Evolutionary conservation across 2,329 filamentous ascomycete species (phyloP).

Genomic region (Lasiodiplodia theobromae): DNA sequence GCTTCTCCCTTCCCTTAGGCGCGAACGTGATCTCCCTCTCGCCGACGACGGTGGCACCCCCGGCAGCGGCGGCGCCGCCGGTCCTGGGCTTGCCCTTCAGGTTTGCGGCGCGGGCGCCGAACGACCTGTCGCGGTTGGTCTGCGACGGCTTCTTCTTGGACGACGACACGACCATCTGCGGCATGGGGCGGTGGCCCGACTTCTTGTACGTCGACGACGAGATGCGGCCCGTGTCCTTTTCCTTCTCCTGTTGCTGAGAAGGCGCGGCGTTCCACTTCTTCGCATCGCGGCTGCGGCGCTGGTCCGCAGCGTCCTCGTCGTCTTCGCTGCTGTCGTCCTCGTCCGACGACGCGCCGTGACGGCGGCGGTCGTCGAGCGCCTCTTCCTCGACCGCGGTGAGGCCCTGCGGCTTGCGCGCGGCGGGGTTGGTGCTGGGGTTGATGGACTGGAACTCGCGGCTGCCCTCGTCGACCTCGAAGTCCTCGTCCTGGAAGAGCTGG

Average conservation of each 20-base stretch:
- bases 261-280: conserved; percentile 32
- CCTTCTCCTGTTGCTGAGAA: conserved; percentile 41
- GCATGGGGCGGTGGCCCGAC: conserved; percentile 56
- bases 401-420: conserved; percentile 49
- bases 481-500: conserved; percentile 88
- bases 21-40: conserved; percentile 76
- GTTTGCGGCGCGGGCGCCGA: conserved; percentile 61
- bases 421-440: conserved; percentile 78
- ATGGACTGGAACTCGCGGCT: conserved; percentile 85
- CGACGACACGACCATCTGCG: conserved; percentile 65
- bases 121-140: conserved; percentile 60
- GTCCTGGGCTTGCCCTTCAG: conserved; percentile 42
- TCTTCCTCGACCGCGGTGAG: conserved; percentile 69
- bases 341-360: conserved; percentile 43
- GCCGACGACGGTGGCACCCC: conserved; percentile 49
- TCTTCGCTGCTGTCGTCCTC: conserved; percentile 42
- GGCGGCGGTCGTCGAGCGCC: conserved; percentile 53
- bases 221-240: conserved; percentile 57
- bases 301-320: too few species aligned
- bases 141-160: conserved; percentile 51
- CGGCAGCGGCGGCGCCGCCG: conserved; percentile 33
- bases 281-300: too few species aligned
- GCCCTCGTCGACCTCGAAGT: conserved; percentile 89
- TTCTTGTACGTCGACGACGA: conserved; percentile 72
- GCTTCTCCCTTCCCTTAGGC: conserved; percentile 61